phyloP scores from a whole-genome alignment of 1,284 basidiomycete genomes.

The Ganoderma meredithae region DNA sequence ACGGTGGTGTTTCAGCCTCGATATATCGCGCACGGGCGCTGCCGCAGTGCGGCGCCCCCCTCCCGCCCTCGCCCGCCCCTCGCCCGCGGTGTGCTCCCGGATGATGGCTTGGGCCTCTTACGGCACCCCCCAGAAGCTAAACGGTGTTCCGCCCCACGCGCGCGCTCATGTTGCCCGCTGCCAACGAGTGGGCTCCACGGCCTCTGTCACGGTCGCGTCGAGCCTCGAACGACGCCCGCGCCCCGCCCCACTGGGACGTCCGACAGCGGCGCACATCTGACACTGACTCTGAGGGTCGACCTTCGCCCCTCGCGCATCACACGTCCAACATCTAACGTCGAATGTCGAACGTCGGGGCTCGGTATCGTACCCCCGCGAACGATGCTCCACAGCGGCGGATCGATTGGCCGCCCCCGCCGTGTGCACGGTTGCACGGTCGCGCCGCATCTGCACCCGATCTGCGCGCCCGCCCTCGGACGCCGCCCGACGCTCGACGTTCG shows the following conservation, averaged over 20 bases:
- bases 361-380: not conserved
- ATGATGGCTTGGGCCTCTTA: not conserved
- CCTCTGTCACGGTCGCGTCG: not conserved
- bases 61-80: conserved; percentile 7
- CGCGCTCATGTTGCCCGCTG: not conserved
- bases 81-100: not conserved
- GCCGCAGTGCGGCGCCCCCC: conserved; percentile 8
- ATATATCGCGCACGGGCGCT: not conserved
- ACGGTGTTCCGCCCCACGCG: not conserved
- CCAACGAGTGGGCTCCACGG: not conserved
- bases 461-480: not conserved
- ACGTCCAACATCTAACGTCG: not conserved
- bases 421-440: not conserved
- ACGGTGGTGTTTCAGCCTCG: not conserved
- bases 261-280: not conserved
- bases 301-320: not conserved
- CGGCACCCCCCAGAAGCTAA: not conserved
- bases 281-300: not conserved
- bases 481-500: not conserved
- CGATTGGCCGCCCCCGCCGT: not conserved
- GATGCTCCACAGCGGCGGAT: not conserved
- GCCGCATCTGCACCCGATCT: conserved; percentile 10
- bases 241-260: not conserved
- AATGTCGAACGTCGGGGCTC: not conserved
- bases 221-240: not conserved